phyloP scores from a whole-genome alignment of 768 basidiomycete species.

The Agaricus subrufescens region DNA sequence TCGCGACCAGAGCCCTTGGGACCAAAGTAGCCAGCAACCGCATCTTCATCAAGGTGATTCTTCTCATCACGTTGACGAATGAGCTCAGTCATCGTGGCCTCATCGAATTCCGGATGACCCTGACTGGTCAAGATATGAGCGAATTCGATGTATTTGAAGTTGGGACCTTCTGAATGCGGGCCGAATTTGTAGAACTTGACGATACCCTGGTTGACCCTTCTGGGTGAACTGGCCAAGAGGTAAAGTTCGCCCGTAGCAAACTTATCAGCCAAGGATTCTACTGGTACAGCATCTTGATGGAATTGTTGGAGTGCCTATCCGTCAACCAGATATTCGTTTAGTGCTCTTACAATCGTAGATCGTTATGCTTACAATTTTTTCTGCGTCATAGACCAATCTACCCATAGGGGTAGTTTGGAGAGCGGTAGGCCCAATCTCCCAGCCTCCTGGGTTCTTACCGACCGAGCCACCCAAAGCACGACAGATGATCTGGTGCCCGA shows the following conservation, averaged over 20 bases:
- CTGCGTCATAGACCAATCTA: slow-evolving; percentile 56
- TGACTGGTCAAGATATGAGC: slow-evolving; percentile 84
- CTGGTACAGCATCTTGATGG: slow-evolving; percentile 86
- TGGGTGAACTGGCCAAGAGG: slow-evolving; percentile 56
- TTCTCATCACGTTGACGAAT: slow-evolving; percentile 28
- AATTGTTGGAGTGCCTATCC: slow-evolving; percentile 73
- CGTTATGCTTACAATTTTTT: slow-evolving; percentile 23
- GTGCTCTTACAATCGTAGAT: neutral
- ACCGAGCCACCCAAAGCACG: slow-evolving; percentile 71
- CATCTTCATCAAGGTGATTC: slow-evolving; percentile 23
- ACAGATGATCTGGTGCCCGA: slow-evolving; percentile 75
- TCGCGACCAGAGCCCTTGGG: too few species aligned
- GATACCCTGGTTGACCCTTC: slow-evolving; percentile 70
- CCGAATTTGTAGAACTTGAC: slow-evolving; percentile 34
- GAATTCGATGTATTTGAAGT: slow-evolving; percentile 18
- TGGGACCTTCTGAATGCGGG: neutral
- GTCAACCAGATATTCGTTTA: neutral
- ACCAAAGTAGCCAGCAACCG: neutral
- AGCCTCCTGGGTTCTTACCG: slow-evolving; percentile 62
- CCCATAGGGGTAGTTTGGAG: slow-evolving; percentile 66
- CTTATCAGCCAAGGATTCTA: slow-evolving; percentile 31
- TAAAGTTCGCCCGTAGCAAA: slow-evolving; percentile 28
- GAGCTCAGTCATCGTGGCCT: slow-evolving; percentile 49
- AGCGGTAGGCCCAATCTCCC: slow-evolving; percentile 64
- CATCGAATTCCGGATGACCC: slow-evolving; percentile 88